phyloP scores from a whole-genome alignment of 352 stramenopile species.

The Phytophthora podocarpi region DNA sequence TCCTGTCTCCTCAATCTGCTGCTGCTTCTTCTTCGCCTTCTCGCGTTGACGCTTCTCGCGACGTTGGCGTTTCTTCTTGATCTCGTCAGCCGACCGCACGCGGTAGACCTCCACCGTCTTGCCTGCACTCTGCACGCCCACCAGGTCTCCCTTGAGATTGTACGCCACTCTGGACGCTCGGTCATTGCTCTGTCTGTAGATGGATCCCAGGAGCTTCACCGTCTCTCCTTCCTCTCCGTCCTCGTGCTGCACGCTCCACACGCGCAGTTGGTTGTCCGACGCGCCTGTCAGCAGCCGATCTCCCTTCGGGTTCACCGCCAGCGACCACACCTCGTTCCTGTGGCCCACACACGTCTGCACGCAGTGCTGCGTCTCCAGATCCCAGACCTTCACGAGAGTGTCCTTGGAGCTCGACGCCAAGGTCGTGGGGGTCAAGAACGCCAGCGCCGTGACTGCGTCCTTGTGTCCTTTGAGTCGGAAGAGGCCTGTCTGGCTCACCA shows the following conservation, averaged over 20 bases:
- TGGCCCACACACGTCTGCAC: slow-evolving; percentile 94
- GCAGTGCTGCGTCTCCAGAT: slow-evolving; percentile 94
- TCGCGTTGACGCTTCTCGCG: slow-evolving; percentile 88
- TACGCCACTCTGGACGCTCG: slow-evolving; percentile 70
- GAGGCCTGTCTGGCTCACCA: slow-evolving; percentile 89
- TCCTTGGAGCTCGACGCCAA: slow-evolving; percentile 92
- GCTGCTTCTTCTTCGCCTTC: slow-evolving; percentile 84
- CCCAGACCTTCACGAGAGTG: slow-evolving; percentile 95
- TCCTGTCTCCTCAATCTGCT: slow-evolving; percentile 30
- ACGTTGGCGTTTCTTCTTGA: slow-evolving; percentile 93
- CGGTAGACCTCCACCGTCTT: slow-evolving; percentile 94
- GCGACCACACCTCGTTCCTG: slow-evolving; percentile 92
- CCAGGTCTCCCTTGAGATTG: slow-evolving; percentile 58
- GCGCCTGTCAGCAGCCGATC: slow-evolving; percentile 78
- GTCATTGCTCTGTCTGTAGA: slow-evolving; percentile 81
- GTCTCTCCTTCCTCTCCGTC: slow-evolving; percentile 41
- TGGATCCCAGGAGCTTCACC: slow-evolving; percentile 70
- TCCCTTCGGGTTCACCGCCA: slow-evolving; percentile 73
- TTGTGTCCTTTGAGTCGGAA: slow-evolving; percentile 94
- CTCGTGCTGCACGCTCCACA: slow-evolving; percentile 59
- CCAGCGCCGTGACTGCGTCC: slow-evolving; percentile 91
- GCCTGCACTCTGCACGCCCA: slow-evolving; percentile 80
- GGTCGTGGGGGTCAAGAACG: slow-evolving; percentile 67
- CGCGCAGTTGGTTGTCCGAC: slow-evolving; percentile 85
- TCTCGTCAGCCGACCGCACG: slow-evolving; percentile 81